Percentiles rank a stretch among this genome's conserved stretches.
These are phyloP conservation scores for Xylaria hypoxylon DNA, from an alignment of 2,329 filamentous ascomycete genomes.

Conservation along the genomic window DNA sequence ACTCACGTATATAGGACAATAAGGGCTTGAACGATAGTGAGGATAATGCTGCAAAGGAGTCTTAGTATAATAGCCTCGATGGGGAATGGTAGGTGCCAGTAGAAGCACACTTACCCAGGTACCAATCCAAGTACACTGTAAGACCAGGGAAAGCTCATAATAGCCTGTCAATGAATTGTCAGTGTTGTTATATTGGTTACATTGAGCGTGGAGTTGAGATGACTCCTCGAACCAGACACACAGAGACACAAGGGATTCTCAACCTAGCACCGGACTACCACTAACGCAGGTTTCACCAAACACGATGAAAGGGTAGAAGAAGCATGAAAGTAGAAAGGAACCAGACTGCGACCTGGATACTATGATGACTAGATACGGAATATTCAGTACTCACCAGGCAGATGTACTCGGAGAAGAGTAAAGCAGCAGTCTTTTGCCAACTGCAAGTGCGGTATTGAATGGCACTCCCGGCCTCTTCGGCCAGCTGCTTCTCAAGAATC, in stretches of 20 bases:
- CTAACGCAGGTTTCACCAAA: neutral
- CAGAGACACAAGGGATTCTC: neutral
- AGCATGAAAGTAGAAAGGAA: neutral
- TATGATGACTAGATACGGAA: neutral
- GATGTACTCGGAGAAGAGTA: constrained; percentile 96
- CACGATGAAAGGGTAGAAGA: neutral
- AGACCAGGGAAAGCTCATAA: constrained; percentile 96
- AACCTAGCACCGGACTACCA: neutral
- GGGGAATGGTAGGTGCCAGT: constrained; percentile 18
- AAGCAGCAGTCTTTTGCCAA: constrained; percentile 92
- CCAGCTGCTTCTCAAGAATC: constrained; percentile 75
- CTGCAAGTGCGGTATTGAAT: constrained; percentile 95
- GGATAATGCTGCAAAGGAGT: constrained; percentile 66
- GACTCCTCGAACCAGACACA: neutral
- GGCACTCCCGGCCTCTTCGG: constrained; percentile 77
- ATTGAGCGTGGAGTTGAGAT: neutral
- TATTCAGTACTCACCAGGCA: constrained; percentile 70
- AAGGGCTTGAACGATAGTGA: constrained; percentile 81
- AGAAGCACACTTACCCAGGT: constrained; percentile 66
- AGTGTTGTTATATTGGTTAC: neutral
- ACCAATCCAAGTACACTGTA: constrained; percentile 90
- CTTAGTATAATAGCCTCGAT: constrained; percentile 37
- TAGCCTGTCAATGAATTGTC: constrained; percentile 61
- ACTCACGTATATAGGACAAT: constrained; percentile 87
- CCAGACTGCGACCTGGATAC: neutral